phyloP scores from a whole-genome alignment of 495 filamentous ascomycete species.

The Neurospora sp. region DNA sequence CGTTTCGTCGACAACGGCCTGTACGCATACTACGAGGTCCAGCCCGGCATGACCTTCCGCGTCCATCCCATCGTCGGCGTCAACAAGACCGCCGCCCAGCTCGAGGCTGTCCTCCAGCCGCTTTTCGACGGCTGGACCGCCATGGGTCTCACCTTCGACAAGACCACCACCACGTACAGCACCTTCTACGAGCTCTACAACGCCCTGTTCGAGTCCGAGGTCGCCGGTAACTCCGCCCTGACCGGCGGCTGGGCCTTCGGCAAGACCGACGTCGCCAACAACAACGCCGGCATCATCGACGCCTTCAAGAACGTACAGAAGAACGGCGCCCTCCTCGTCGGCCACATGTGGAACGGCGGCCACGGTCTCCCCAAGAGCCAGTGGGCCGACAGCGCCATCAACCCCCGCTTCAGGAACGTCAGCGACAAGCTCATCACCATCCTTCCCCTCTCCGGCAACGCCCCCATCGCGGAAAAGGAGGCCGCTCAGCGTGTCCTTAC shows the following conservation, averaged over 20 bases:
- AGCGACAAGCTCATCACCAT: conserved; percentile 41
- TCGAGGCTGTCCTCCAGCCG: conserved; percentile 32
- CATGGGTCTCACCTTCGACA: conserved; percentile 26
- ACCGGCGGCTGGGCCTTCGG: conserved; percentile 39
- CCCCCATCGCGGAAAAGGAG: conserved; percentile 26
- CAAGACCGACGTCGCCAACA: conserved; percentile 29
- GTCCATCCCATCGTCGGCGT: conserved; percentile 36
- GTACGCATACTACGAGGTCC: conserved; percentile 40
- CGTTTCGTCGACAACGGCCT: conserved; percentile 31
- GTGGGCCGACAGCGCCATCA: conserved; percentile 26
- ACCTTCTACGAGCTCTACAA: conserved; percentile 39
- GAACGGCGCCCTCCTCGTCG: conserved; percentile 30
- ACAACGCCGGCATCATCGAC: conserved; percentile 30
- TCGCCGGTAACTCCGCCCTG: conserved; percentile 31
- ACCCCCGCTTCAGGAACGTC: conserved; percentile 34
- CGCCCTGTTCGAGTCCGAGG: conserved; percentile 38
- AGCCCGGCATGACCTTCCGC: conserved; percentile 20
- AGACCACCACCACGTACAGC: conserved; percentile 20
- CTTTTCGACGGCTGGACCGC: conserved; percentile 34
- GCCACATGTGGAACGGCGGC: conserved; percentile 42
- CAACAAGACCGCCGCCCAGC: conserved; percentile 29
- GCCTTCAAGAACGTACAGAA: conserved; percentile 30
- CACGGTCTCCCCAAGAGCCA: conserved; percentile 20
- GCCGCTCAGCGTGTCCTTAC: conserved; percentile 30
- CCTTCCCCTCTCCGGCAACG: conserved; percentile 20